These are phyloP conservation scores for Gypsophila paniculata DNA, from an alignment of 179 eudicot species.

Conservation along the genomic window DNA sequence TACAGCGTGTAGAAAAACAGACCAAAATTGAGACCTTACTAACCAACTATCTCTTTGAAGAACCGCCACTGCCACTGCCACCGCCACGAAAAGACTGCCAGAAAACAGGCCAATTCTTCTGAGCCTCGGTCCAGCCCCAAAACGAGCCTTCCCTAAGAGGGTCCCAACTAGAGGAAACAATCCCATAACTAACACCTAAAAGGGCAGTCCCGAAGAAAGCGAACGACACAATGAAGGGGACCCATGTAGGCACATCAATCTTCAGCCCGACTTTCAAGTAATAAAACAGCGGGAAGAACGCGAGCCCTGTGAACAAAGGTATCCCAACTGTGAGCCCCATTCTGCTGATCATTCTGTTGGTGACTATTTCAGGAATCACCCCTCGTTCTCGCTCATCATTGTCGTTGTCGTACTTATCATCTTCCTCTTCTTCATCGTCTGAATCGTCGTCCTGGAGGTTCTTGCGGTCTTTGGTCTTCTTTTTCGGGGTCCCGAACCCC, in stretches of 20 bases:
- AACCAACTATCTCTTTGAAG: conserved; percentile 35
- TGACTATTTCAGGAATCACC: conserved; percentile 81
- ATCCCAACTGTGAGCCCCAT: conserved; percentile 87
- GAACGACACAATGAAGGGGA: conserved; percentile 86
- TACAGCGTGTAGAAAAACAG: neutral
- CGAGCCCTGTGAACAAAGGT: conserved; percentile 66
- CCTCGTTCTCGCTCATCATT: conserved; percentile 46
- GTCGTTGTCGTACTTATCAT: conserved; percentile 42
- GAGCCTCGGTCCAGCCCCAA: conserved; percentile 88
- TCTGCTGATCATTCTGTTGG: conserved; percentile 84
- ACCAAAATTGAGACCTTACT: neutral
- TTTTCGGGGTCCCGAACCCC: conserved; percentile 69
- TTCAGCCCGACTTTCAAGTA: conserved; percentile 79
- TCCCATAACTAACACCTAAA: conserved; percentile 87
- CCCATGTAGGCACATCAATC: conserved; percentile 89
- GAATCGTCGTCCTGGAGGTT: conserved; percentile 28
- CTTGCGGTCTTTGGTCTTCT: conserved; percentile 29
- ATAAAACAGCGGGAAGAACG: conserved; percentile 86
- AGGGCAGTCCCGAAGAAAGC: conserved; percentile 89
- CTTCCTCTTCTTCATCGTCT: conserved; percentile 41
- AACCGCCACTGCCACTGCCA: conserved; percentile 31
- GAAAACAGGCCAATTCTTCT: conserved; percentile 97
- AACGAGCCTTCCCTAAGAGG: conserved; percentile 94
- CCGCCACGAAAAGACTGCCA: conserved; percentile 74
- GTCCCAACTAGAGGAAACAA: conserved; percentile 96